Conservation (phyloP, 345 rosid species). For the Hypericum perforatum region DNA sequence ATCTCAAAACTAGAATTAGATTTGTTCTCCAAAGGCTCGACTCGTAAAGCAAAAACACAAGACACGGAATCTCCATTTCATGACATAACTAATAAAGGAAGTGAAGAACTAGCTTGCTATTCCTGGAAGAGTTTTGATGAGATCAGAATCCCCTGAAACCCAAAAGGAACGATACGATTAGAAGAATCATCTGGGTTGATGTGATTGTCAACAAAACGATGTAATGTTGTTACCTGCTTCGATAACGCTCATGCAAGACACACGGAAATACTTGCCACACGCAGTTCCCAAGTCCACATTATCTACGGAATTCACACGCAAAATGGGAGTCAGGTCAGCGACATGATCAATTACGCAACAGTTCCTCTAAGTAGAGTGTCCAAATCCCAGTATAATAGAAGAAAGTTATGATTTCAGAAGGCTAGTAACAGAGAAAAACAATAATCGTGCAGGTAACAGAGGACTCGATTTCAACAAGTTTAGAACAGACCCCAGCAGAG, state of each 20-base stretch:
- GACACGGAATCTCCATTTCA: not conserved
- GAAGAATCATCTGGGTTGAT: not conserved
- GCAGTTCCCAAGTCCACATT: not conserved
- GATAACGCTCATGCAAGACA: slow-evolving; percentile 10
- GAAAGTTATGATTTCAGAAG: too few relatives aligned
- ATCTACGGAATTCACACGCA: not conserved
- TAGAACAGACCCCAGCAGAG: too few relatives aligned
- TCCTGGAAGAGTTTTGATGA: slow-evolving; percentile 64
- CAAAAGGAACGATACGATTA: too few relatives aligned
- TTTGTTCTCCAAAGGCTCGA: too few relatives aligned
- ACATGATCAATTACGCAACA: not conserved
- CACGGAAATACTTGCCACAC: not conserved
- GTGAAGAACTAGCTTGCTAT: slow-evolving; percentile 24
- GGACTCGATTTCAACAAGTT: too few relatives aligned
- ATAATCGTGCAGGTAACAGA: too few relatives aligned
- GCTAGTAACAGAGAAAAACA: too few relatives aligned
- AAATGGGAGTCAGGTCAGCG: not conserved
- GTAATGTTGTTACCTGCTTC: slow-evolving; percentile 8
- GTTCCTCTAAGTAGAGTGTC: not conserved
- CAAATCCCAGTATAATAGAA: too few relatives aligned
- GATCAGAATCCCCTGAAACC: slow-evolving; percentile 57
- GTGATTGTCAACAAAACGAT: not conserved
- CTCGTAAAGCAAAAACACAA: not conserved
- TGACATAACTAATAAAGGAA: not conserved
- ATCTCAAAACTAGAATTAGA: too few relatives aligned